These are phyloP conservation scores for Colletotrichum phormii DNA, from an alignment of 2,329 filamentous ascomycete genomes.

Conservation along the genomic window DNA sequence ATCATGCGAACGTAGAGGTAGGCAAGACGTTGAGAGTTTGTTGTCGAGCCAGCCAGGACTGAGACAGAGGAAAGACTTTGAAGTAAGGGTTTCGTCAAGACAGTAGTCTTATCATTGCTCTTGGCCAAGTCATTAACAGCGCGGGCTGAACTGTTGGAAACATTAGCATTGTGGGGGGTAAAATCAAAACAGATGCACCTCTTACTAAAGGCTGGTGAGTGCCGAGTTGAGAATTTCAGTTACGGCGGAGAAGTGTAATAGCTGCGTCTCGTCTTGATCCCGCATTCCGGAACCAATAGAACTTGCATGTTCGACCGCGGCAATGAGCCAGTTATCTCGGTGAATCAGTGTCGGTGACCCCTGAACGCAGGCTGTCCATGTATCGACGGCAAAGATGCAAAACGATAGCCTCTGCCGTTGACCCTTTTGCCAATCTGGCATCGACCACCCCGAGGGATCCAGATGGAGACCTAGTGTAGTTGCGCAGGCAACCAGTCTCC, in stretches of 20 bases:
- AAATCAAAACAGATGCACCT: background rate
- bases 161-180: background rate
- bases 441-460: conserved; percentile 35
- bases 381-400: conserved; percentile 36
- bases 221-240: background rate
- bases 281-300: conserved; percentile 2
- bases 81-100: background rate
- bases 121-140: background rate
- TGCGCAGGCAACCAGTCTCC: conserved; percentile 34
- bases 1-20: background rate
- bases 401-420: conserved; percentile 37
- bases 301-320: background rate
- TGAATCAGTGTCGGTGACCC: conserved; percentile 35
- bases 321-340: conserved; percentile 6
- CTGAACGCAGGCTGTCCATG: conserved; percentile 37
- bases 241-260: background rate
- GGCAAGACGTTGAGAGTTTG: background rate
- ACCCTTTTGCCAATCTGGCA: conserved; percentile 29
- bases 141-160: background rate
- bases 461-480: conserved; percentile 38
- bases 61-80: background rate
- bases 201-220: conserved; percentile 9
- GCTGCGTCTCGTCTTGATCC: background rate
- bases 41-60: rapidly evolving
- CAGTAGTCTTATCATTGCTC: background rate